phyloP scores from a whole-genome alignment of 2,329 filamentous ascomycete genomes.

The Pseudogymnoascus pannorum region DNA sequence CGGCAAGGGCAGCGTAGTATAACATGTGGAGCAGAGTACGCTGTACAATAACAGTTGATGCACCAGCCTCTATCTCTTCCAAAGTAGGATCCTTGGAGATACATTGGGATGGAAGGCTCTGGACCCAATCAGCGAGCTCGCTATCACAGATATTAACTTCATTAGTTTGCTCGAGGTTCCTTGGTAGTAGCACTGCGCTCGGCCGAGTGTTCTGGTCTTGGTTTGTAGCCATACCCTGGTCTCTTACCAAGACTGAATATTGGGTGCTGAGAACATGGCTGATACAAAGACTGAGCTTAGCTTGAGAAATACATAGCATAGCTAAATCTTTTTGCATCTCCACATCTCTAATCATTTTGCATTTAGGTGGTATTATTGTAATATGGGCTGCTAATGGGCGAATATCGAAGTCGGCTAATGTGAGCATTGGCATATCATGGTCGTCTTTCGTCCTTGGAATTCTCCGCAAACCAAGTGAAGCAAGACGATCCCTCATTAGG shows the following conservation, averaged over 20 bases:
- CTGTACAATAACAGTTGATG: slow-evolving; percentile 56
- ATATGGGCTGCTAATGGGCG: slow-evolving; percentile 57
- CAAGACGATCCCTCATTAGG: slow-evolving; percentile 83
- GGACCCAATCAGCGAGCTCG: slow-evolving; percentile 69
- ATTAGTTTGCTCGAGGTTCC: slow-evolving; percentile 65
- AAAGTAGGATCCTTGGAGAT: slow-evolving; percentile 54
- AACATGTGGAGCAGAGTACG: slow-evolving; percentile 81
- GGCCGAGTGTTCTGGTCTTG: slow-evolving; percentile 55
- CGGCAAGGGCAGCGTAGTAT: slow-evolving; percentile 81
- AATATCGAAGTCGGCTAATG: slow-evolving; percentile 74
- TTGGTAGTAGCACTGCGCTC: slow-evolving; percentile 74
- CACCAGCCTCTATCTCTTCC: slow-evolving; percentile 51
- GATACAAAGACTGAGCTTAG: slow-evolving; percentile 78
- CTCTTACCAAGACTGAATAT: slow-evolving; percentile 76
- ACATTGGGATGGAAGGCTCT: slow-evolving; percentile 61
- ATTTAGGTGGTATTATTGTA: slow-evolving; percentile 56
- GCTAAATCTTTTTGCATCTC: slow-evolving; percentile 70
- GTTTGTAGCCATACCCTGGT: slow-evolving; percentile 6
- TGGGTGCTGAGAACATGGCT: slow-evolving; percentile 81
- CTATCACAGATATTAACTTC: slow-evolving; percentile 70
- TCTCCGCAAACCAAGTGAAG: slow-evolving; percentile 83
- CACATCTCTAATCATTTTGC: slow-evolving; percentile 60
- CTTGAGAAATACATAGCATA: slow-evolving; percentile 80
- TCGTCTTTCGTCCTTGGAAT: slow-evolving; percentile 86
- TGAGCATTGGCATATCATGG: slow-evolving; percentile 83